phyloP scores from a whole-genome alignment of 305 asterid genomes.

The Fraxinus sp. region DNA sequence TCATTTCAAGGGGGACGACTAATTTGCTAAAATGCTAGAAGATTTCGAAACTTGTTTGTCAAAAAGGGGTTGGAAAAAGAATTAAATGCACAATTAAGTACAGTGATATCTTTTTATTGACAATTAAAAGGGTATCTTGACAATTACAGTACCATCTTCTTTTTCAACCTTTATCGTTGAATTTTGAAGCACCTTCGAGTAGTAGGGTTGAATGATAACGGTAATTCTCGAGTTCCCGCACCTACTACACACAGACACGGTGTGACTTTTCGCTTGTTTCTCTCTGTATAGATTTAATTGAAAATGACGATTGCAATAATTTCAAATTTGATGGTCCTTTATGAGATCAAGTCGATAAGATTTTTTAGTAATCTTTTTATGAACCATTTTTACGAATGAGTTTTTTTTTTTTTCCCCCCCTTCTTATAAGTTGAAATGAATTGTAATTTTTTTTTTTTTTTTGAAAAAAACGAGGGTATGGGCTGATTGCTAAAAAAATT shows the following conservation, averaged over 20 bases:
- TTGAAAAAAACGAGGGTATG: background rate
- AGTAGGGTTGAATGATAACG: background rate
- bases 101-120: background rate
- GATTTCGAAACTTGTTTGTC: background rate
- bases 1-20: background rate
- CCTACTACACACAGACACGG: background rate
- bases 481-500: background rate
- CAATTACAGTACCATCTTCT: background rate
- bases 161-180: background rate
- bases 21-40: background rate
- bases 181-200: background rate
- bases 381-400: background rate
- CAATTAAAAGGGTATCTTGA: background rate
- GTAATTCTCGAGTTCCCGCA: background rate
- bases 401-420: no score
- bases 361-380: background rate
- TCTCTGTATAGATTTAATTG: background rate
- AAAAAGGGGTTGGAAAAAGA: background rate
- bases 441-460: no score
- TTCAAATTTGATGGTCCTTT: background rate
- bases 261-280: background rate
- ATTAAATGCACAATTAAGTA: background rate
- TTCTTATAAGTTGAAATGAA: background rate
- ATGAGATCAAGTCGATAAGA: background rate
- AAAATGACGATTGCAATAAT: background rate